Conservation (phyloP, 2,329 filamentous ascomycete genomes). For the Colletotrichum sp. region DNA sequence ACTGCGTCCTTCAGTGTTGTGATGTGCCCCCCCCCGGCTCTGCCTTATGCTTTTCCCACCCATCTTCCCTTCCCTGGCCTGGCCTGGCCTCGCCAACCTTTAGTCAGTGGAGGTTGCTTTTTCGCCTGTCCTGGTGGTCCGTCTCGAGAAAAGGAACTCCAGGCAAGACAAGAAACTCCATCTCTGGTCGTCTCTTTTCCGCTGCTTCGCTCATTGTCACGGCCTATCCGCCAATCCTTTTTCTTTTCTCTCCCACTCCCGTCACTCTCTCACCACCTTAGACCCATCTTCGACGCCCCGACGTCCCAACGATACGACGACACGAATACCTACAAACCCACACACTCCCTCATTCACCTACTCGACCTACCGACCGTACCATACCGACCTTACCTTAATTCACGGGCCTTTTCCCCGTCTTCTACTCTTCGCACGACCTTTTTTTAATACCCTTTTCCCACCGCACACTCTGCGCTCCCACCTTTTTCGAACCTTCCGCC, state of each 20-base stretch:
- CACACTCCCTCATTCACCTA: not conserved
- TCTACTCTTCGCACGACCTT: conserved; percentile 10
- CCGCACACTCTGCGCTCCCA: conserved; percentile 6
- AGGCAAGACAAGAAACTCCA: conserved; percentile 2
- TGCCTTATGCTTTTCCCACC: not conserved
- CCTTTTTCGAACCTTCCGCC: conserved; percentile 1
- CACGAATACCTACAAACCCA: not conserved
- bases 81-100: not conserved
- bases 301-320: conserved; percentile 13
- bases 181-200: not conserved
- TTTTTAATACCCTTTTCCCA: conserved; percentile 11
- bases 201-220: conserved; percentile 9
- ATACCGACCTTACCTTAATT: not conserved
- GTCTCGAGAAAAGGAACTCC: conserved; percentile 14
- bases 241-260: not conserved
- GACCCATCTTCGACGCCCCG: not conserved
- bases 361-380: not conserved
- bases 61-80: not conserved
- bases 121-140: not conserved
- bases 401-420: conserved; percentile 3
- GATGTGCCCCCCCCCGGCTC: not conserved
- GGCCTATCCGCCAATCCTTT: conserved; percentile 11
- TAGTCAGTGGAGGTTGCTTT: not conserved
- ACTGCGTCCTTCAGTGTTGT: not conserved
- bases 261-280: not conserved